These are phyloP conservation scores for Carnegiea gigantea DNA, from an alignment of 179 eudicot species.

Conservation along the genomic window DNA sequence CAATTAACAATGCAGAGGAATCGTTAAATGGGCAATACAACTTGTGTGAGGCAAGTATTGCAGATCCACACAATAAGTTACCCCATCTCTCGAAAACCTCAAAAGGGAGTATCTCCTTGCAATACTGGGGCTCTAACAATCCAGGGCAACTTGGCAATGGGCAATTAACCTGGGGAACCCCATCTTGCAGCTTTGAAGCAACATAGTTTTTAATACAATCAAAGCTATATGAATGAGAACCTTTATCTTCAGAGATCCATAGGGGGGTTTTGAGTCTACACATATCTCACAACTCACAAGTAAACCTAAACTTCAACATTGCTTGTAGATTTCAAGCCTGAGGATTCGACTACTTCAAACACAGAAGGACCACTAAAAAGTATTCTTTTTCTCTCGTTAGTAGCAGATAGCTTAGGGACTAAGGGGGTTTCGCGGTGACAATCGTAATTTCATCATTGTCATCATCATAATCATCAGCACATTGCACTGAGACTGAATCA, in stretches of 20 bases:
- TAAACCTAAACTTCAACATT: slow-evolving; percentile 5
- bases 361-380: slow-evolving; percentile 17
- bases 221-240: slow-evolving; percentile 49
- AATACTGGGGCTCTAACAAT: slow-evolving; percentile 45
- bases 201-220: slow-evolving; percentile 55
- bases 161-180: slow-evolving; percentile 38
- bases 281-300: slow-evolving; percentile 50
- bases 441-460: slow-evolving; percentile 23
- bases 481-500: slow-evolving; percentile 13
- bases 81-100: slow-evolving; percentile 65
- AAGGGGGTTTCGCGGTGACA: not conserved
- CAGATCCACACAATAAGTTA: slow-evolving; percentile 43
- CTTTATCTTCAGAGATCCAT: slow-evolving; percentile 30
- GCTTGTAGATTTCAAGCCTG: slow-evolving; percentile 12
- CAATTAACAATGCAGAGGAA: slow-evolving; percentile 56
- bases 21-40: slow-evolving; percentile 67
- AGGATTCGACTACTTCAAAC: slow-evolving; percentile 40
- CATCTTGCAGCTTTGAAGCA: slow-evolving; percentile 49
- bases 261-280: slow-evolving; percentile 39
- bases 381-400: not conserved
- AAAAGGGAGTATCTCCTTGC: slow-evolving; percentile 42
- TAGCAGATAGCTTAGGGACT: not conserved
- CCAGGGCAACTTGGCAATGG: slow-evolving; percentile 45
- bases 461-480: slow-evolving; percentile 33
- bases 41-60: slow-evolving; percentile 43